These are phyloP conservation scores for Tagetes erecta DNA, from an alignment of 129 eudicot species.

Conservation along the genomic window DNA sequence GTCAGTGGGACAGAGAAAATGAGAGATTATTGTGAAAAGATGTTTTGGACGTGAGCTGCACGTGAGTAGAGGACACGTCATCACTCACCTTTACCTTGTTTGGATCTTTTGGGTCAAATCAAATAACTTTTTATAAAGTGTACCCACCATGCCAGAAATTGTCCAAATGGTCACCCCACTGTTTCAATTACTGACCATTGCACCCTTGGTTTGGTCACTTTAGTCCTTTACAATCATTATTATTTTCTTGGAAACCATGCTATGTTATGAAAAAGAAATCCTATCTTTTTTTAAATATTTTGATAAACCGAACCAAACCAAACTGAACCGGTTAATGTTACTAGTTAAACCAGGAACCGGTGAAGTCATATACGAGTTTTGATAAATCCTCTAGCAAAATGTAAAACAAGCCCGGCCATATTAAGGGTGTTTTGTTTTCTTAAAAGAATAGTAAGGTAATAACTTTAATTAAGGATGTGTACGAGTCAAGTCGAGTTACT, in stretches of 20 bases:
- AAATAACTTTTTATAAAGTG: slow-evolving; percentile 36
- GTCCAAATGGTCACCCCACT: slow-evolving; percentile 27
- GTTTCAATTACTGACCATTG: slow-evolving; percentile 14
- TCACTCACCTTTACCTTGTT: neutral
- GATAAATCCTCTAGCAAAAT: too few relatives aligned
- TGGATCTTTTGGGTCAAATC: slow-evolving; percentile 34
- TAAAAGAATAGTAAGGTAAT: too few relatives aligned
- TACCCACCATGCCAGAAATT: slow-evolving; percentile 28
- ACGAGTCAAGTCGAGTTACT: too few relatives aligned
- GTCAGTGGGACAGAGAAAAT: slow-evolving; percentile 35
- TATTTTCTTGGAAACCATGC: neutral
- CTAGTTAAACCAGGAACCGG: neutral
- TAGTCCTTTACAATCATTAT: slow-evolving; percentile 3
- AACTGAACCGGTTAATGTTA: neutral
- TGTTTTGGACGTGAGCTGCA: slow-evolving; percentile 40
- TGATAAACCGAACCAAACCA: neutral
- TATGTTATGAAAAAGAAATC: neutral
- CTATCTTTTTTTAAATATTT: neutral
- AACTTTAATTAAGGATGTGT: too few relatives aligned
- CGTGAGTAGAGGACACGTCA: slow-evolving; percentile 37
- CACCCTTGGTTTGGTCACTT: slow-evolving; percentile 19
- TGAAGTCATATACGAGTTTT: neutral
- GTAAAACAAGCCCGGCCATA: too few relatives aligned
- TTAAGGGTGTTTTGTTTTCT: too few relatives aligned
- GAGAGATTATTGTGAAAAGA: slow-evolving; percentile 27